Conservation (phyloP, 805 yeast genomes). For the Myxozyma sirexii region DNA sequence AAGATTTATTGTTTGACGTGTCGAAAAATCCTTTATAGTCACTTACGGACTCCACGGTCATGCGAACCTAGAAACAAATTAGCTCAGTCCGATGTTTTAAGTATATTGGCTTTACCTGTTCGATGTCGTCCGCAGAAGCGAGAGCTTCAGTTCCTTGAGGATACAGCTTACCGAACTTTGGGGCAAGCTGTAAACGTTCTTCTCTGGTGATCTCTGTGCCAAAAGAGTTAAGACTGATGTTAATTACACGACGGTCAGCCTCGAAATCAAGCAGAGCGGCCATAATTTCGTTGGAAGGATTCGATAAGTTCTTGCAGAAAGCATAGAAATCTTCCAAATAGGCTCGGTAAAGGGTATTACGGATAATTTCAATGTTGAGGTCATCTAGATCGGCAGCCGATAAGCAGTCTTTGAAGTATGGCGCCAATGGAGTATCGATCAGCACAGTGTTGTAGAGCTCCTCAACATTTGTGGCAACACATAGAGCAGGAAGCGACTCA, state of each 20-base stretch:
- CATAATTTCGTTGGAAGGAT: slow-evolving; percentile 86
- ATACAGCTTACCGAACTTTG: slow-evolving; percentile 77
- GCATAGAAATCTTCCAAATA: slow-evolving; percentile 83
- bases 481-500: slow-evolving; percentile 91
- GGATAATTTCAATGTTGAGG: slow-evolving; percentile 88
- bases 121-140: slow-evolving; percentile 80
- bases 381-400: slow-evolving; percentile 84
- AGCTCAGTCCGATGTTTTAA: background rate
- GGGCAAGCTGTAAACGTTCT: slow-evolving; percentile 72
- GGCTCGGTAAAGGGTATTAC: slow-evolving; percentile 90
- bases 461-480: slow-evolving; percentile 93
- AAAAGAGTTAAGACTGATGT: slow-evolving; percentile 86
- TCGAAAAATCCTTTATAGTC: slow-evolving; percentile 50
- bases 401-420: slow-evolving; percentile 88
- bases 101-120: slow-evolving; percentile 53
- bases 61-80: slow-evolving; percentile 25
- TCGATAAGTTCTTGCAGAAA: slow-evolving; percentile 65
- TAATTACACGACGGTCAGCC: slow-evolving; percentile 92
- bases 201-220: slow-evolving; percentile 76
- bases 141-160: slow-evolving; percentile 69
- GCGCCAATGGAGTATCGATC: slow-evolving; percentile 96
- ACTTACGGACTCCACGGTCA: slow-evolving; percentile 39
- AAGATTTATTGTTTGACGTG: slow-evolving; percentile 52
- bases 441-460: slow-evolving; percentile 89
- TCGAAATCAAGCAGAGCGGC: slow-evolving; percentile 76